Percentiles rank a stretch among this genome's conserved stretches.
These are phyloP conservation scores for Rhodotorula taiwanensis DNA, from an alignment of 768 basidiomycete genomes.

Conservation along the genomic window DNA sequence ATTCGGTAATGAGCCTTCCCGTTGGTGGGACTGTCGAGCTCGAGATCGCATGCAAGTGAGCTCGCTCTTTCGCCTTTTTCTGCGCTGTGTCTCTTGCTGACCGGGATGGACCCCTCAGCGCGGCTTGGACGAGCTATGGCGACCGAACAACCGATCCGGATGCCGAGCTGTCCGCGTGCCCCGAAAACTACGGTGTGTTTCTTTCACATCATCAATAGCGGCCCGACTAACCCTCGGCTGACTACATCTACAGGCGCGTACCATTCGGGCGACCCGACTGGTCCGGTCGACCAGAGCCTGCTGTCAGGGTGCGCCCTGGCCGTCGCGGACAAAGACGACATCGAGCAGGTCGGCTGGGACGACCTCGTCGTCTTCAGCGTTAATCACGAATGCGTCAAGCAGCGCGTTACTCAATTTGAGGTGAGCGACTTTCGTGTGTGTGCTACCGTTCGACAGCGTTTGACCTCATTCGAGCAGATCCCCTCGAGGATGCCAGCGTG, in stretches of 20 bases:
- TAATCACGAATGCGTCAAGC: conserved; percentile 40
- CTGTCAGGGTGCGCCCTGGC: conserved; percentile 41
- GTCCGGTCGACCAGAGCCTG: conserved; percentile 14
- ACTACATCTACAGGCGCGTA: conserved; percentile 34
- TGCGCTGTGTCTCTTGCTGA: not conserved
- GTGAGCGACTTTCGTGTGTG: not conserved
- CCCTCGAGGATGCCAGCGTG: conserved; percentile 40
- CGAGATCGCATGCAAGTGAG: conserved; percentile 39
- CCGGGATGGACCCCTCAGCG: not conserved
- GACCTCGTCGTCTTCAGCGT: conserved; percentile 41
- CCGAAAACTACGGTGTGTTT: conserved; percentile 35
- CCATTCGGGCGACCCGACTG: conserved; percentile 37
- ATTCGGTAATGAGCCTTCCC: conserved; percentile 33
- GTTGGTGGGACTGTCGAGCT: conserved; percentile 36
- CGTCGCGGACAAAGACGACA: conserved; percentile 36
- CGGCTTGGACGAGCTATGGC: conserved; percentile 36
- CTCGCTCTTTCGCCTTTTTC: no score
- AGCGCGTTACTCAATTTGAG: conserved; percentile 37
- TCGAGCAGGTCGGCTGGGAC: conserved; percentile 21
- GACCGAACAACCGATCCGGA: conserved; percentile 9
- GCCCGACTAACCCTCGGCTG: not conserved
- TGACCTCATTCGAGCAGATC: conserved; percentile 1
- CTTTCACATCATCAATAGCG: not conserved
- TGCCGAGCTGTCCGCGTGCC: conserved; percentile 29
- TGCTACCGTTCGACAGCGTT: accelerated